Percentiles rank a stretch among this genome's conserved stretches.
Evolutionary conservation across 148 eudicot genomes (phyloP).

Genomic region (Hydrangea macrophylla): DNA sequence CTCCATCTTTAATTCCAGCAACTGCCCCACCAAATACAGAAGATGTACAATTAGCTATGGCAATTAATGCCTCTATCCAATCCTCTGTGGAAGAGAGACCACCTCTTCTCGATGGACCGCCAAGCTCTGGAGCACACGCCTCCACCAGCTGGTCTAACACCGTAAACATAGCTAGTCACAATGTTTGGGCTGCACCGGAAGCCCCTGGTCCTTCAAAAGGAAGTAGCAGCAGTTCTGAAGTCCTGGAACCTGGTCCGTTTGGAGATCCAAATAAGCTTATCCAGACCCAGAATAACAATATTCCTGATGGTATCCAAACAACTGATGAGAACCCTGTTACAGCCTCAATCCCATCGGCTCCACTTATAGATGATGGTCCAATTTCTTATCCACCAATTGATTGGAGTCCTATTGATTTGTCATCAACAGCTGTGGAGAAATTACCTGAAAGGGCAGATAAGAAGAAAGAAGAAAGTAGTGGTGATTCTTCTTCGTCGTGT

Average conservation of each 20-base stretch:
- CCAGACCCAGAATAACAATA: slow-evolving; percentile 10
- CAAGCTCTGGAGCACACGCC: slow-evolving; percentile 30
- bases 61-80: slow-evolving; percentile 70
- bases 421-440: slow-evolving; percentile 17
- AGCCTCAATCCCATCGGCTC: slow-evolving; percentile 61
- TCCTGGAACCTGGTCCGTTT: slow-evolving; percentile 39
- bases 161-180: neutral
- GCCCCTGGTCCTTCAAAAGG: slow-evolving; percentile 26
- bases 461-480: slow-evolving; percentile 28
- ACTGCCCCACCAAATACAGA: slow-evolving; percentile 35
- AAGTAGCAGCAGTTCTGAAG: slow-evolving; percentile 21
- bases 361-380: slow-evolving; percentile 47
- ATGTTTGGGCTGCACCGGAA: neutral
- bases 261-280: slow-evolving; percentile 21
- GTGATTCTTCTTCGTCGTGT: slow-evolving; percentile 67
- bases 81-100: slow-evolving; percentile 45
- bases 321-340: slow-evolving; percentile 21
- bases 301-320: slow-evolving; percentile 21
- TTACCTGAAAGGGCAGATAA: slow-evolving; percentile 23
- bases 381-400: slow-evolving; percentile 74
- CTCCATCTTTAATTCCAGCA: slow-evolving; percentile 30
- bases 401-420: slow-evolving; percentile 22
- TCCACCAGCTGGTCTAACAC: slow-evolving; percentile 20
- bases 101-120: slow-evolving; percentile 19
- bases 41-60: slow-evolving; percentile 67